A percentile compares a stretch with the other conserved stretches of the same genome.
phyloP scores from a whole-genome alignment of 345 rosid species.

The Carallia pectinifolia region DNA sequence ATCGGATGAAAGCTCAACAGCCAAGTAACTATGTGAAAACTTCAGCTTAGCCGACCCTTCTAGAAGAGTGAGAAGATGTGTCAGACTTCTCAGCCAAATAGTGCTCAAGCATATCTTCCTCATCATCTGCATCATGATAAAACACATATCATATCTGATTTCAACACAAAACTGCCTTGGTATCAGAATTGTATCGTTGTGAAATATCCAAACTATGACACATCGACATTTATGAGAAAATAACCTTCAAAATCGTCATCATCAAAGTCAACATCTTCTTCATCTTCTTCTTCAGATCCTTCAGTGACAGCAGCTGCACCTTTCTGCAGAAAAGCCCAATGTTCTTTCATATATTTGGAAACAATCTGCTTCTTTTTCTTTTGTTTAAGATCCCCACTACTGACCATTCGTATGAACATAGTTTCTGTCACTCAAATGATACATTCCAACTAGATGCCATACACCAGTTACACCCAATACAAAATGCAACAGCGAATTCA shows the following conservation, averaged over 20 bases:
- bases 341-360: background rate
- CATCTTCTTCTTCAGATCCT: constrained; percentile 72
- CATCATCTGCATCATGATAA: constrained; percentile 55
- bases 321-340: constrained; percentile 52
- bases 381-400: no score
- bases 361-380: no score
- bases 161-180: background rate
- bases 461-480: background rate
- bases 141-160: background rate
- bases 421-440: no score
- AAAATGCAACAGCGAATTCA: background rate
- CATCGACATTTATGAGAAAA: background rate
- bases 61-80: constrained; percentile 52
- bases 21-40: background rate
- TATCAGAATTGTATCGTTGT: background rate
- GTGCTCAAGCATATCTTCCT: constrained; percentile 94
- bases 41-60: constrained; percentile 32
- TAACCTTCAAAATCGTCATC: constrained; percentile 96
- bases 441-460: background rate
- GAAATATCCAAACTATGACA: background rate
- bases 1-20: no score
- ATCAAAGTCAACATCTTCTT: constrained; percentile 81
- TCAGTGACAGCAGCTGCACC: constrained; percentile 53
- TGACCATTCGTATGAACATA: no score
- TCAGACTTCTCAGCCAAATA: constrained; percentile 88